Conservation (phyloP, 1,139 yeast species). For the Saccharomyces hybrid region DNA sequence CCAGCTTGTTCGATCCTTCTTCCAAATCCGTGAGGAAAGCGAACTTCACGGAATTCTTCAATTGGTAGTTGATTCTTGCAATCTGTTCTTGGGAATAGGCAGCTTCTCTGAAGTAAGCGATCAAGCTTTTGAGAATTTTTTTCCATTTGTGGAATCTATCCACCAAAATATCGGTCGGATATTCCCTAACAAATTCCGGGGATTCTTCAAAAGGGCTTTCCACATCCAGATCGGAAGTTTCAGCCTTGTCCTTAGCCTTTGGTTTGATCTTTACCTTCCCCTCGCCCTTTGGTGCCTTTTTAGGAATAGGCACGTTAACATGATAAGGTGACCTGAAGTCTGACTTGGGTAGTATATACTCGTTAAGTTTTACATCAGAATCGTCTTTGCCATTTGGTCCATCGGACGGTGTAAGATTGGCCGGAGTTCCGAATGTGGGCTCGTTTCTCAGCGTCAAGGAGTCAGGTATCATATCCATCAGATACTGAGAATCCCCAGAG, state of each 20-base stretch:
- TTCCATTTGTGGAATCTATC: slow-evolving; percentile 63
- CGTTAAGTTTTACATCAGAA: background rate
- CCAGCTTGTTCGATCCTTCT: slow-evolving; percentile 23
- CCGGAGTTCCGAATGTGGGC: background rate
- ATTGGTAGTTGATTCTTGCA: slow-evolving; percentile 52
- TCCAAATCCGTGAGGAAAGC: slow-evolving; percentile 38
- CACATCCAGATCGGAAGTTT: slow-evolving; percentile 4
- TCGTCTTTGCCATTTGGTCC: background rate
- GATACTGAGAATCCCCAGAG: slow-evolving; percentile 18
- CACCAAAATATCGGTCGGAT: slow-evolving; percentile 34
- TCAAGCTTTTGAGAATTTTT: slow-evolving; percentile 52
- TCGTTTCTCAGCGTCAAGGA: slow-evolving; percentile 10
- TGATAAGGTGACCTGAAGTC: slow-evolving; percentile 31
- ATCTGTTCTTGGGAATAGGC: slow-evolving; percentile 60
- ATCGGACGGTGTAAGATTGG: too few relatives aligned
- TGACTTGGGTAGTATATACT: slow-evolving; percentile 25
- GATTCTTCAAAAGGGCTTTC: slow-evolving; percentile 1
- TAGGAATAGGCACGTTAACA: slow-evolving; percentile 31
- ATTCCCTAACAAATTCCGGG: slow-evolving; percentile 22
- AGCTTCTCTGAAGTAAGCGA: slow-evolving; percentile 53
- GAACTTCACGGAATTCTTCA: slow-evolving; percentile 52
- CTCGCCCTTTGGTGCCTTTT: slow-evolving; percentile 5
- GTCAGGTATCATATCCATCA: slow-evolving; percentile 22
- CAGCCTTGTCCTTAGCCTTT: background rate
- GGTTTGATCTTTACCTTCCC: background rate